Base-by-base conservation (phyloP, 495 filamentous ascomycete species). In the Hypoxylon cercidicola region DNA sequence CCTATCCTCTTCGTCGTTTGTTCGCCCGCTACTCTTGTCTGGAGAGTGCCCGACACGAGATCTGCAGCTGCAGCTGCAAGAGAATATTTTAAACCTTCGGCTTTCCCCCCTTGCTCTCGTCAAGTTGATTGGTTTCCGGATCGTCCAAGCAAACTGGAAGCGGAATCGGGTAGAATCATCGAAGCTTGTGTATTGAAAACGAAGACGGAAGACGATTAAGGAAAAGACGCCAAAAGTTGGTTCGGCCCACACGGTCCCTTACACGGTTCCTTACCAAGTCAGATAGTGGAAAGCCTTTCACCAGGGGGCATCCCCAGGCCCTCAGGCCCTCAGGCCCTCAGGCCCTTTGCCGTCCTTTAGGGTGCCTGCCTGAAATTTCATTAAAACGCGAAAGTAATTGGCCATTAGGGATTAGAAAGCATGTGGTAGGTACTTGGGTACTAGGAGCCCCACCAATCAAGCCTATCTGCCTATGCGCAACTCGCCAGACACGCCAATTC, bases 401-500 rank as follows among this genome's bases (percentile, higher is more conserved):
- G 57, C 13, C 18, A 32, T 32, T 32, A 11, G 30, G 30, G 30
- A 32, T 32, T 11, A 11, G 7, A 32, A 32, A 32, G 30, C 30
- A 5, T 32, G 30, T 32, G 30, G 30, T 32, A 32, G 30, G 30
- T 32, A 32, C 10, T 32, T 32, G 30, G 30, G 30, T 32, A 25
- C 10, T 1, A 11, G 30, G 10, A 32, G 30, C 40, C 40, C 40
- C 49, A 62, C 63, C 57, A 66, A 66, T 57, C 44, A 60, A 55
- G 34, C 34, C 25, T 28, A 32, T 25, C 30, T 1, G 16, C 23
- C 44, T 53, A 19, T 40, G 21, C 61, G 59, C 51, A 44, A 55
- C 61, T 65, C 65, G 37, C 28, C 55, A 53, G 62, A 66, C 66
- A 65, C 62, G 62, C 62, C 66, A 65, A 69, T 69, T 65, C 62